These are phyloP conservation scores for Ganoderma boninense DNA, from an alignment of 1,284 basidiomycete species.

Conservation along the genomic window DNA sequence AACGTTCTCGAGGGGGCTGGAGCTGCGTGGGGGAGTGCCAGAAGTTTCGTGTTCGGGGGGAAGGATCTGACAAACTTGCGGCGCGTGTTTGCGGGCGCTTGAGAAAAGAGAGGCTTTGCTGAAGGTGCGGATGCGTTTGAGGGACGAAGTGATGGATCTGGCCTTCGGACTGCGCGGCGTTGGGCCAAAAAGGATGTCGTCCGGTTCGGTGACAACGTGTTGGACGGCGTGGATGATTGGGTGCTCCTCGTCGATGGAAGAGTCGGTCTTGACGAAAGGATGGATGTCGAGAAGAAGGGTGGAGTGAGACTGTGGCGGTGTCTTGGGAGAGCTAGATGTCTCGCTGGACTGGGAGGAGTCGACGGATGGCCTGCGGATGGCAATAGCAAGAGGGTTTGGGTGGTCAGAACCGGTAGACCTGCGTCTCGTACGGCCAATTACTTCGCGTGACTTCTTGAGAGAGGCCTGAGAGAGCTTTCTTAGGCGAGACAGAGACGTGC, in stretches of 20 bases:
- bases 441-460: slow-evolving; percentile 27
- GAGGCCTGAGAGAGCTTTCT: slow-evolving; percentile 46
- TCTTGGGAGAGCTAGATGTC: slow-evolving; percentile 21
- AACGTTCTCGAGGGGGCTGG: slow-evolving; percentile 17
- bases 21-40: slow-evolving; percentile 14
- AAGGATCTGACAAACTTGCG: slow-evolving; percentile 26
- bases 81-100: slow-evolving; percentile 29
- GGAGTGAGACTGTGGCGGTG: slow-evolving; percentile 26
- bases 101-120: slow-evolving; percentile 42
- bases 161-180: slow-evolving; percentile 8
- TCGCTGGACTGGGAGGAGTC: slow-evolving; percentile 21
- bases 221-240: slow-evolving; percentile 24
- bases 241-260: slow-evolving; percentile 18
- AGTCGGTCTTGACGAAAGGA: slow-evolving; percentile 39
- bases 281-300: slow-evolving; percentile 48
- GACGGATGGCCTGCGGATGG: slow-evolving; percentile 41
- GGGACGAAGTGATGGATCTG: slow-evolving; percentile 36
- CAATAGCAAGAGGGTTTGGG: slow-evolving; percentile 33
- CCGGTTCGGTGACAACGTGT: slow-evolving; percentile 29
- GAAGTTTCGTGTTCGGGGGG: slow-evolving; percentile 28
- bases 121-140: slow-evolving; percentile 51
- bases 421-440: slow-evolving; percentile 17
- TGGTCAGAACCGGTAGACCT: slow-evolving; percentile 16
- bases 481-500: slow-evolving; percentile 47
- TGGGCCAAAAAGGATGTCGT: slow-evolving; percentile 28